These are phyloP conservation scores for Fraxinus angustifolia DNA, from an alignment of 305 asterid species.

Conservation along the genomic window DNA sequence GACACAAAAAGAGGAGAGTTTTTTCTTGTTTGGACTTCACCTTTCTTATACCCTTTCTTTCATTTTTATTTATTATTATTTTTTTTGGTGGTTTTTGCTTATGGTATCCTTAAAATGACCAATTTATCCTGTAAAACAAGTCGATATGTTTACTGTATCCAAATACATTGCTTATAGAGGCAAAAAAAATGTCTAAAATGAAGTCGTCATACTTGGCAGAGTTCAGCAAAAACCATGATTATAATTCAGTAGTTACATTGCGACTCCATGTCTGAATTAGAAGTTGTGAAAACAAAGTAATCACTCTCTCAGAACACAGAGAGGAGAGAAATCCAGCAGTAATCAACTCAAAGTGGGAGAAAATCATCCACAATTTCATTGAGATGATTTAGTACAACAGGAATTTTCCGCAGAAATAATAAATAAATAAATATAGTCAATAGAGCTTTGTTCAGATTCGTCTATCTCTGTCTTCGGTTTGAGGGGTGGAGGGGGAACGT, in stretches of 20 bases:
- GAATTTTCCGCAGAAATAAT: slow-evolving; percentile 25
- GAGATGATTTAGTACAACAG: slow-evolving; percentile 28
- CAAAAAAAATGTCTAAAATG: background rate
- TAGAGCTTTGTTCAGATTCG: background rate
- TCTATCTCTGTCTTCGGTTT: slow-evolving; percentile 10
- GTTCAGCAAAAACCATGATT: background rate
- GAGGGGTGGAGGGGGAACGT: background rate
- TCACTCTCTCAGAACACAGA: background rate
- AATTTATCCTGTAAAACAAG: background rate
- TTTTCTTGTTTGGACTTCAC: background rate
- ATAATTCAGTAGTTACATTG: background rate
- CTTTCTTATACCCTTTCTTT: background rate
- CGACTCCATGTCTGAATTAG: background rate
- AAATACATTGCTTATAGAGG: background rate
- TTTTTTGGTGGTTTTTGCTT: background rate
- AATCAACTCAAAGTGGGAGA: slow-evolving; percentile 23
- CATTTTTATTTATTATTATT: too few relatives aligned
- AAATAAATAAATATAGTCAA: slow-evolving; percentile 14
- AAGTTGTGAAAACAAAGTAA: background rate
- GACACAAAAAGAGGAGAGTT: background rate
- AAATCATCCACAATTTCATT: slow-evolving; percentile 27
- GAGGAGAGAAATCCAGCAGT: background rate
- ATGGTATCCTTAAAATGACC: background rate
- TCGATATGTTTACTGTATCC: background rate
- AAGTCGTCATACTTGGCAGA: background rate